phyloP scores from a whole-genome alignment of 2,329 filamentous ascomycete genomes.

The Aspergillaceae sp. region DNA sequence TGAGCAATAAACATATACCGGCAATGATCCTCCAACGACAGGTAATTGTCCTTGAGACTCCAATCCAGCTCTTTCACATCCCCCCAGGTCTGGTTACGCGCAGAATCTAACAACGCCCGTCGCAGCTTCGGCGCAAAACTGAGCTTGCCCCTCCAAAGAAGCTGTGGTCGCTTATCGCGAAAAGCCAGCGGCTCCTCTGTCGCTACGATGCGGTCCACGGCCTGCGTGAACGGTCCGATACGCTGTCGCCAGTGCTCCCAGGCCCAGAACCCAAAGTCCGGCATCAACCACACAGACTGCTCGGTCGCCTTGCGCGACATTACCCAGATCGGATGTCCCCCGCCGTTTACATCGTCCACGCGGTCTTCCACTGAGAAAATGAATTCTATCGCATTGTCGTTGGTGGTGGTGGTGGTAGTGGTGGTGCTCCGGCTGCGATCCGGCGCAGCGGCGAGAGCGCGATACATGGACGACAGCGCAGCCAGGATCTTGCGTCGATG shows the following conservation, averaged over 20 bases:
- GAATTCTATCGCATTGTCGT: conserved; percentile 34
- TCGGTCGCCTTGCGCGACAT: conserved; percentile 26
- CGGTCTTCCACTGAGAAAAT: conserved; percentile 29
- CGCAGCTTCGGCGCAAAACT: conserved; percentile 27
- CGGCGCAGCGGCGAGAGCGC: conserved; percentile 30
- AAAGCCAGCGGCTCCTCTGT: conserved; percentile 8
- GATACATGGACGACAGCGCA: conserved; percentile 35
- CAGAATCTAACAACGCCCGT: conserved; percentile 22
- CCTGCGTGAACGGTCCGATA: conserved; percentile 16
- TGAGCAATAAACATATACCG: conserved; percentile 20
- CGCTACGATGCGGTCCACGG: conserved; percentile 12
- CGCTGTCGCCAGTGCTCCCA: conserved; percentile 25
- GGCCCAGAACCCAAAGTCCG: conserved; percentile 42
- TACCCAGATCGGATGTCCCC: conserved; percentile 29
- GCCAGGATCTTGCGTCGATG: conserved; percentile 22
- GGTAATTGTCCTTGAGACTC: conserved; percentile 1
- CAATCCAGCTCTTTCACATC: conserved; percentile 23
- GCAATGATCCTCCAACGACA: conserved; percentile 4
- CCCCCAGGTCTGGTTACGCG: conserved; percentile 32
- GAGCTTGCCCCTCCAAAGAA: conserved; percentile 38
- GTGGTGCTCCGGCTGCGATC: conserved; percentile 4
- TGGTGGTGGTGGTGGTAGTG: conserved; percentile 11
- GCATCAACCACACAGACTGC: conserved; percentile 37
- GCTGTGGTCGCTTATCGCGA: conserved; percentile 26
- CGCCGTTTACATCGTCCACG: conserved; percentile 29